phyloP scores from a whole-genome alignment of 2,329 filamentous ascomycete genomes.

The Botryosphaeria dothidea region DNA sequence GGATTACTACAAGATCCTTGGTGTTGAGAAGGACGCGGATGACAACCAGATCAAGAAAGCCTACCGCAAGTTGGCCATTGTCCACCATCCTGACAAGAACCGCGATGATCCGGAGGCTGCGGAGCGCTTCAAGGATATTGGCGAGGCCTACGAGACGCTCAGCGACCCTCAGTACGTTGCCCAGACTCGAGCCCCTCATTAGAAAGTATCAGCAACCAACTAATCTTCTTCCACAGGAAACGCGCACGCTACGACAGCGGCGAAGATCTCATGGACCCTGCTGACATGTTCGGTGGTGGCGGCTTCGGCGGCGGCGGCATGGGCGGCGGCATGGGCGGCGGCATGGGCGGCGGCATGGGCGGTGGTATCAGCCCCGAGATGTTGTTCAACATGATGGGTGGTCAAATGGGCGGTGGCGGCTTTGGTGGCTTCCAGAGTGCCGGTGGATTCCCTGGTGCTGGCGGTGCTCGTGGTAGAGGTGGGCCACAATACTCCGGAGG shows the following conservation, averaged over 20 bases:
- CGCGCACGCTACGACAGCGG: conserved; percentile 88
- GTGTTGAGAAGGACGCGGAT: conserved; percentile 79
- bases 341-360: conserved; percentile 53
- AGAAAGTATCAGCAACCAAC: not conserved
- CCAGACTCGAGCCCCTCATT: not conserved
- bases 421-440: not conserved
- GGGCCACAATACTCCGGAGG: conserved; percentile 5
- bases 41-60: conserved; percentile 93
- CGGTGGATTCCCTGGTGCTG: not conserved
- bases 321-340: conserved; percentile 41
- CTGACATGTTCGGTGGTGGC: conserved; percentile 77
- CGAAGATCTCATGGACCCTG: conserved; percentile 83
- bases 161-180: conserved; percentile 83
- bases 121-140: conserved; percentile 94
- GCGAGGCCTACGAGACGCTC: conserved; percentile 93
- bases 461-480: conserved; percentile 14
- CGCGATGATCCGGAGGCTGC: conserved; percentile 81
- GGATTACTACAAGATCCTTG: conserved; percentile 98
- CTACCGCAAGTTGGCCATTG: conserved; percentile 90
- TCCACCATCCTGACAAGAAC: conserved; percentile 98
- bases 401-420: conserved; percentile 2
- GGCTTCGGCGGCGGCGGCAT: conserved; percentile 40
- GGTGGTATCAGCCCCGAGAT: conserved; percentile 41
- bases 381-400: conserved; percentile 21
- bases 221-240: conserved; percentile 54